Percentiles rank a stretch among this genome's conserved stretches.
phyloP scores from a whole-genome alignment of 1,284 basidiomycete species.

The Mycosarcoma maydis region DNA sequence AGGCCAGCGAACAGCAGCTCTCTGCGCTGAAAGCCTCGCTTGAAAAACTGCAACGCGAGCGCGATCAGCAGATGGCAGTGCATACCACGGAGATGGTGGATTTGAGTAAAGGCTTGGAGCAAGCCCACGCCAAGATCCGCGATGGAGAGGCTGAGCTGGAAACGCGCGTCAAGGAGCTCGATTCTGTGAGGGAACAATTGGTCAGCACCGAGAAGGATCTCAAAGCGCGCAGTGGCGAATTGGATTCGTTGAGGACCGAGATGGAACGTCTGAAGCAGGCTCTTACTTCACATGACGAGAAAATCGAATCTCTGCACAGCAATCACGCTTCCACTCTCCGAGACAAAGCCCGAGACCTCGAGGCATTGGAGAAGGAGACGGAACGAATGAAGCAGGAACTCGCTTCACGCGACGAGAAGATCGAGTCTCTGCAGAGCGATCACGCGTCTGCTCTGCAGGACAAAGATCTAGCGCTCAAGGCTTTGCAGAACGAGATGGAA shows the following conservation, averaged over 20 bases:
- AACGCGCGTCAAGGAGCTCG: conserved; percentile 7
- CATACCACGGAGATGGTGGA: conserved; percentile 44
- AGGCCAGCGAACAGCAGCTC: conserved; percentile 20
- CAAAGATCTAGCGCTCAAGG: neutral
- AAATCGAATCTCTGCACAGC: conserved; percentile 2
- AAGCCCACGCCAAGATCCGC: conserved; percentile 12
- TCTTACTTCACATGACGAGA: conserved; percentile 6
- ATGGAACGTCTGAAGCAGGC: neutral
- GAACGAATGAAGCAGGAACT: neutral
- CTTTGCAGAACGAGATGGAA: neutral
- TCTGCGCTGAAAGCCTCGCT: conserved; percentile 14
- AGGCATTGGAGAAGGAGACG: conserved; percentile 1
- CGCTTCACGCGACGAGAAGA: neutral
- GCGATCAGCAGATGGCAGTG: conserved; percentile 26
- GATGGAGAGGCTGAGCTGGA: conserved; percentile 14
- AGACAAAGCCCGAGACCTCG: conserved; percentile 12
- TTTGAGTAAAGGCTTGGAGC: conserved; percentile 22
- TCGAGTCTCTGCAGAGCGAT: neutral
- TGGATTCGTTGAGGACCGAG: too few relatives aligned
- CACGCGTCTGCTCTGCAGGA: conserved; percentile 3
- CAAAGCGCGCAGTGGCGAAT: conserved; percentile 3
- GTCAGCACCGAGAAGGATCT: conserved; percentile 12
- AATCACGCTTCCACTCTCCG: conserved; percentile 14
- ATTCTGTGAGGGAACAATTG: neutral
- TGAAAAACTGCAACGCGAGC: conserved; percentile 24